Base-by-base conservation (phyloP, 2,329 filamentous ascomycete species). In the Ophiostoma quercus region DNA sequence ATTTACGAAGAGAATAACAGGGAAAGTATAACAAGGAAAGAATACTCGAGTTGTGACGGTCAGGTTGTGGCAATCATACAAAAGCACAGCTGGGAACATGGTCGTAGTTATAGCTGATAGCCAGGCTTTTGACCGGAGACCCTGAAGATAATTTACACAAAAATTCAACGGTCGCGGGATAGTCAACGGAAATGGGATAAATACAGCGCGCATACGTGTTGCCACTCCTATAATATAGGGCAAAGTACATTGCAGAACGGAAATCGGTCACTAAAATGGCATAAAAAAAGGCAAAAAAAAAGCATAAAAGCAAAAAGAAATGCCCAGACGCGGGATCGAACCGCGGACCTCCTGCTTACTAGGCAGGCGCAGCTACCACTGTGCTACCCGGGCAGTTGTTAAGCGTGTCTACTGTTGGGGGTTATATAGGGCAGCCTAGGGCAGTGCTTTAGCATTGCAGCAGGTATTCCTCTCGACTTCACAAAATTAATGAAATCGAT, bases 291-390 rank as follows among this genome's bases (percentile, higher is more conserved):
- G 16, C 39, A 11, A n/a, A 8, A 65, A 39, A 37, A 39, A 9
- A 11, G 16, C 32, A 54, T 14, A 65, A 47, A 29, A 25, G 22
- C 22, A 51, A 65, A 66, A 68, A 14, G 4, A 29, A 34, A 29
- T 72, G 71, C 71, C 71, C 71, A 72, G 71, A 72, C 71, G 71
- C 71, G 71, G 71, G 71, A 72, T 72, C 71, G 71, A 72, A 72
- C 71, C 71, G 71, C 71, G 71, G 71, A 72, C 71, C 71, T 72
- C 71, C 71, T 72, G 71, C 71, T 72, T 70, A 72, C 71, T 72
- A 72, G 71, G 71, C 71, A 72, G 71, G 71, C 71, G 71, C 71
- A 72, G 67, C 71, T 72, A 72, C 71, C 71, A 70, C 71, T 72
- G 71, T 72, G 71, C 71, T 72, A 72, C 71, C 71, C 71, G 71